A percentile compares a stretch with the other conserved stretches of the same genome.
Conservation (phyloP, 1,139 yeast genomes). For the Saccharomyces hybrid region DNA sequence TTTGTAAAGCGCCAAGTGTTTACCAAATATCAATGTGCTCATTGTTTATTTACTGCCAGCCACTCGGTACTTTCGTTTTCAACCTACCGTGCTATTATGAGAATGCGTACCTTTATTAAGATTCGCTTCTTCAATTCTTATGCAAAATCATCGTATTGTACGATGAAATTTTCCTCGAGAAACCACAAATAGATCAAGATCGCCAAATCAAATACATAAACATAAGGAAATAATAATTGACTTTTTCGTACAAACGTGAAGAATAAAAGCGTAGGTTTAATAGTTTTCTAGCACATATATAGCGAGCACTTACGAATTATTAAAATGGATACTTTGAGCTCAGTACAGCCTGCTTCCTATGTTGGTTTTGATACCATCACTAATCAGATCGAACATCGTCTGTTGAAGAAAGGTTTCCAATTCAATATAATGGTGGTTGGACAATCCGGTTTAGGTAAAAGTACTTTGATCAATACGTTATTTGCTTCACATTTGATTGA, state of each 20-base stretch:
- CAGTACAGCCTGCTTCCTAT: constrained; percentile 42
- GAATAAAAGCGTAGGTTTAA: neutral
- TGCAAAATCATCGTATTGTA: neutral
- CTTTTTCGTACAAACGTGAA: neutral
- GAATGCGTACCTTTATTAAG: neutral
- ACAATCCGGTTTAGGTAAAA: constrained; percentile 89
- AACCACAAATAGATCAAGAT: neutral
- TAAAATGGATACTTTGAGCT: neutral
- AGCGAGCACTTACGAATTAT: neutral
- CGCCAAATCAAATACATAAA: neutral
- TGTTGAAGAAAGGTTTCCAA: constrained; percentile 88
- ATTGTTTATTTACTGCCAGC: neutral
- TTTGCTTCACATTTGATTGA: constrained; percentile 76
- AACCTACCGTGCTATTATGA: neutral
- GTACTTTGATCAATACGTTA: constrained; percentile 82
- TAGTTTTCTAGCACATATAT: neutral
- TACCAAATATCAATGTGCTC: neutral
- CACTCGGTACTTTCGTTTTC: neutral
- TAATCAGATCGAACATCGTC: constrained; percentile 84
- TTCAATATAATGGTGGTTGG: constrained; percentile 93
- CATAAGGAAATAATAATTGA: neutral
- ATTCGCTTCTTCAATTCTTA: neutral
- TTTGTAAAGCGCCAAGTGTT: neutral
- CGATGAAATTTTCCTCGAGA: neutral
- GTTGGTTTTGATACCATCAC: constrained; percentile 97